phyloP scores from a whole-genome alignment of 2,329 filamentous ascomycete species.

The Nemania diffusa region DNA sequence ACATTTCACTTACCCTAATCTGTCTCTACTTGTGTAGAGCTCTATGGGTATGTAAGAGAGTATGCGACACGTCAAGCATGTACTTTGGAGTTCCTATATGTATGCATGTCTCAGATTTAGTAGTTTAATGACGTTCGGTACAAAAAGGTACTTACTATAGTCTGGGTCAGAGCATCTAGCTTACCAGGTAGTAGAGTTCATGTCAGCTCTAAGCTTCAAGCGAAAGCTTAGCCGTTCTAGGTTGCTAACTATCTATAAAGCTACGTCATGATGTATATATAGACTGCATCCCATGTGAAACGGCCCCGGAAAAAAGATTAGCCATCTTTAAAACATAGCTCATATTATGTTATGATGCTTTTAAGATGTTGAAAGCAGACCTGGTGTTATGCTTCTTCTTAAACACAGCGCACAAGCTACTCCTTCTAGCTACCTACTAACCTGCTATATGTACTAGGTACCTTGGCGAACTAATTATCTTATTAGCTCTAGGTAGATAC shows the following conservation, averaged over 20 bases:
- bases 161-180: neutral
- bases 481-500: neutral
- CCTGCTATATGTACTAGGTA: too few relatives aligned
- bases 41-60: neutral
- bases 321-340: too few relatives aligned
- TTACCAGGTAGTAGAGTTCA: neutral
- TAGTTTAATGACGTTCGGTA: neutral
- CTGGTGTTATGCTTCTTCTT: too few relatives aligned
- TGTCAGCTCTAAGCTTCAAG: neutral
- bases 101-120: neutral
- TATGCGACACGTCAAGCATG: neutral
- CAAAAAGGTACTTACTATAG: neutral
- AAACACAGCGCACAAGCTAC: too few relatives aligned
- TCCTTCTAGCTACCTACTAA: too few relatives aligned
- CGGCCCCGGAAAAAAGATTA: too few relatives aligned
- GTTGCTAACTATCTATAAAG: neutral
- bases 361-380: too few relatives aligned
- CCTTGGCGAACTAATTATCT: too few relatives aligned
- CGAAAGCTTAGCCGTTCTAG: neutral
- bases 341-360: too few relatives aligned
- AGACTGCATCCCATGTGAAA: too few relatives aligned
- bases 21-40: neutral
- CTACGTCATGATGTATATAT: neutral
- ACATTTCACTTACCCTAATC: too few relatives aligned
- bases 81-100: neutral